Base-by-base conservation (phyloP, 164 flowering plant genomes). In the Vitis rupestris region DNA sequence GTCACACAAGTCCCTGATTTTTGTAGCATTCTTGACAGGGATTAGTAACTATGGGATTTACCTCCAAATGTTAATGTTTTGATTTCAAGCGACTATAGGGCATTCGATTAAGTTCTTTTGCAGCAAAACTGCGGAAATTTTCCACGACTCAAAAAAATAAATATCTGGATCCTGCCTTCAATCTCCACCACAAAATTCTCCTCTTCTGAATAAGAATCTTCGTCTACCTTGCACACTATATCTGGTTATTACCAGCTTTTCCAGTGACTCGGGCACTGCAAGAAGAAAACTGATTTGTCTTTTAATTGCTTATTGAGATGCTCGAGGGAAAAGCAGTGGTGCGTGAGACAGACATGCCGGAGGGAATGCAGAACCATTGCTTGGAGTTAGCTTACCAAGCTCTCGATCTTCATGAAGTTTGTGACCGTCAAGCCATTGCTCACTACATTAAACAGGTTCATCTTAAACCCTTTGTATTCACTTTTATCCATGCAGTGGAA, bases 311-410 rank as follows among this genome's bases (percentile, higher is more conserved):
- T 14, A 61, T 15, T 30, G 68, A 67, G 61, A 80, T 71, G 79
- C 59, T 79, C 68, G 82, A 81, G 52, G 86, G 86, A 37, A 75
- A 74, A 74, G 86, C 70, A n/a, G 64, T 83, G 17, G 66, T 80
- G 27, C 68, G 78, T 1, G 84, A 83, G 58, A 69, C 84, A 3
- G 86, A 83, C 71, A 79, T 81, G 84, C 61, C 75, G 0, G 67
- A 75, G 59, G 63, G 19, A 56, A 73, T 81, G 78, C 84, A 81
- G 66, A 66, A 64, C 64, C 79, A 67, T 70, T 84, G 68, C 11
- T 54, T 72, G 76, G 84, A 79, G 72, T 77, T 83, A 60, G 84
- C 86, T 66, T 75, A 75, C 64, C 75, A 79, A 55, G 82, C 84
- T 47, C 84, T 79, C 30, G 81, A 83, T 74, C 69, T 76, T 0